Evolutionary conservation across 2,329 filamentous ascomycete species (phyloP).

Genomic region (Xylaria sp.): DNA sequence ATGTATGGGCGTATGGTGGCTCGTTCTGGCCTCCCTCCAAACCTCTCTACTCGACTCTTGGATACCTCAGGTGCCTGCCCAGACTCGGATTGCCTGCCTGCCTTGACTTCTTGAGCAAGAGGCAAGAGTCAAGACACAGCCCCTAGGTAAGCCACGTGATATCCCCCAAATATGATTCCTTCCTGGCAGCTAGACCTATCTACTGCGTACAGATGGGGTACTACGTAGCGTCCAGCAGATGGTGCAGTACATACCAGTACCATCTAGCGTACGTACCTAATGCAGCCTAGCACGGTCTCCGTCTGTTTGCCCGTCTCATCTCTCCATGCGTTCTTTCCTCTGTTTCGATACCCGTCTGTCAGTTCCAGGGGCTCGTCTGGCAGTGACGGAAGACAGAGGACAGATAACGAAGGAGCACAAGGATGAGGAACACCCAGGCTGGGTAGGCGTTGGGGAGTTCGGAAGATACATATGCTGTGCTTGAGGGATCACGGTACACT

Average conservation of each 20-base stretch:
- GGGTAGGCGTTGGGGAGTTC: background rate
- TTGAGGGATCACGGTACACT: constrained; percentile 15
- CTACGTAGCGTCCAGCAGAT: background rate
- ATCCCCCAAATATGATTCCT: constrained; percentile 1
- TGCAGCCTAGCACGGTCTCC: constrained; percentile 12
- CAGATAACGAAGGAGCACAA: background rate
- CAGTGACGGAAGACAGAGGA: constrained; percentile 3
- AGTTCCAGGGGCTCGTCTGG: constrained; percentile 6
- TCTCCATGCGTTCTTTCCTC: constrained; percentile 8
- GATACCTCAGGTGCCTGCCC: constrained; percentile 5
- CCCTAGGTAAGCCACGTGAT: constrained; percentile 32
- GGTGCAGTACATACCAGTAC: background rate
- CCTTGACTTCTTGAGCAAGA: constrained; percentile 26
- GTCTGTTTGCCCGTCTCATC: constrained; percentile 2
- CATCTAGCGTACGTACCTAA: background rate
- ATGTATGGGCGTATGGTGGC: constrained; percentile 24
- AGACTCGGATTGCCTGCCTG: constrained; percentile 3
- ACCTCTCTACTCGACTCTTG: constrained; percentile 17
- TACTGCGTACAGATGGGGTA: background rate
- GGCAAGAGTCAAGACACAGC: constrained; percentile 20
- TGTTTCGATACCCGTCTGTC: background rate
- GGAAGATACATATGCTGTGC: constrained; percentile 6
- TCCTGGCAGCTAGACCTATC: constrained; percentile 3
- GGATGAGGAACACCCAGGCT: background rate
- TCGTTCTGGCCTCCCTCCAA: constrained; percentile 18